Conservation (phyloP, 139 green algal species). For the Coelastrella sp. region DNA sequence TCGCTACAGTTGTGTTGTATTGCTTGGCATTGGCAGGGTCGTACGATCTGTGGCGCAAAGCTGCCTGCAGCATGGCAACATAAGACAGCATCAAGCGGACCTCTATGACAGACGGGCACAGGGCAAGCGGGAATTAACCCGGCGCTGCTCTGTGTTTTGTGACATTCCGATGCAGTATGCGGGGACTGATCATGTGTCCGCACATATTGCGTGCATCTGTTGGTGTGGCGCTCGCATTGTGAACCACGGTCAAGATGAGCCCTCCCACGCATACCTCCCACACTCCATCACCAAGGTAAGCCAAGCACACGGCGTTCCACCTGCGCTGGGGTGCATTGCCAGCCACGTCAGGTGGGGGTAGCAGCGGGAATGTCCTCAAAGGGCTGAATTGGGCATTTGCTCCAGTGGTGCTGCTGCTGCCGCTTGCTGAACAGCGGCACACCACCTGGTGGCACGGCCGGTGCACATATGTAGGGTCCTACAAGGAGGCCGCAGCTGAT, state of each 20-base stretch:
- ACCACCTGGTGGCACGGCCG: too few species aligned
- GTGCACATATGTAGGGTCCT: too few species aligned
- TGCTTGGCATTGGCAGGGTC: background rate
- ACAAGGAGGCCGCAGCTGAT: too few species aligned
- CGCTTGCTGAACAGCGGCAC: background rate
- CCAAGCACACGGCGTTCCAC: conserved; percentile 36
- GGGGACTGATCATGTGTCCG: too few species aligned
- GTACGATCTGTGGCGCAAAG: background rate
- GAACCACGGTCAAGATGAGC: too few species aligned
- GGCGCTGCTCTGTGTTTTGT: too few species aligned
- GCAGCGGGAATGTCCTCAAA: background rate
- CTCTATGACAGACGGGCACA: too few species aligned
- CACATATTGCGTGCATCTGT: too few species aligned
- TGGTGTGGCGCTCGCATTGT: too few species aligned
- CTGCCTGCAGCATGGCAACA: background rate
- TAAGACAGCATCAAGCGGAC: background rate
- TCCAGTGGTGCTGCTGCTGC: conserved; percentile 1
- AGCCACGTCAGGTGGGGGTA: background rate
- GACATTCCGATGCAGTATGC: too few species aligned
- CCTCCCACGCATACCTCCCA: conserved; percentile 22
- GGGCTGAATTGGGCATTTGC: background rate
- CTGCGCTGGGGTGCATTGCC: background rate
- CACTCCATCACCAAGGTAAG: conserved; percentile 23
- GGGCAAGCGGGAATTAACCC: too few species aligned
- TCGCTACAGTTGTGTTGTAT: background rate